Evolutionary conservation across 2,329 filamentous ascomycete species (phyloP), one percentile per base, ranked within the genome.

Genomic region (Fusarium xyrophilum): DNA sequence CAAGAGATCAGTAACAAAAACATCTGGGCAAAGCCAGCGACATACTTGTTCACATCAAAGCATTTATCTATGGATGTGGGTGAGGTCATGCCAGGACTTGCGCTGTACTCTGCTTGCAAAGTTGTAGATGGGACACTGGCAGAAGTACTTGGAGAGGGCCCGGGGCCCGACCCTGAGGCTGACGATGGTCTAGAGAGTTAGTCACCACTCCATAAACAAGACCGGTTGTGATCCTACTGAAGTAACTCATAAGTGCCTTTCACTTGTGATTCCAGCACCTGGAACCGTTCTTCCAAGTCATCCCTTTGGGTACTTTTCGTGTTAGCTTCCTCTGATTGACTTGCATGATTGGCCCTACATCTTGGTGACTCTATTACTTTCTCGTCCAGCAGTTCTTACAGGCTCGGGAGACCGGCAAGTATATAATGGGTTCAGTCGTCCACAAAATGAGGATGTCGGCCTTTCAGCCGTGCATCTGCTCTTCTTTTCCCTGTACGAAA

Each of bases 21-120:
- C 3, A 1, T 1, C 1, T 1, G 0, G 0, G 2, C 4, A 2
- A 6, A 1, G 1, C 0, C 0, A 1, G 7, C 2, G 4, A 15
- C 50, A 11, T 44, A 63, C 60, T 25, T 63, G 13, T 25, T 7
- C 1, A 30, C 7, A 46, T 35, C 48, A 13, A 63, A 63, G 1
- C 14, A 6, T 19, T 8, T 2, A n/a, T 33, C 30, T 2, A 30
- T 12, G 7, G 13, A 1, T 7, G 23, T 33, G 4, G 38, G 32
- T 4, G 59, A 38, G 6, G 33, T 5, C 1, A 50, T 44, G 12
- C 7, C 14, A 2, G 60, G 36, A 25, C 59, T 63, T 2, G n/a
- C 21, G 21, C 36, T 63, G 7, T 35, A 12, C 2, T 39, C 28
- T 10, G 13, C 23, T 12, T 50, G 52, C 6, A 27, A 43, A 17